These are phyloP conservation scores for Sphagnurus paluster DNA, from an alignment of 1,284 basidiomycete genomes.

Conservation along the genomic window DNA sequence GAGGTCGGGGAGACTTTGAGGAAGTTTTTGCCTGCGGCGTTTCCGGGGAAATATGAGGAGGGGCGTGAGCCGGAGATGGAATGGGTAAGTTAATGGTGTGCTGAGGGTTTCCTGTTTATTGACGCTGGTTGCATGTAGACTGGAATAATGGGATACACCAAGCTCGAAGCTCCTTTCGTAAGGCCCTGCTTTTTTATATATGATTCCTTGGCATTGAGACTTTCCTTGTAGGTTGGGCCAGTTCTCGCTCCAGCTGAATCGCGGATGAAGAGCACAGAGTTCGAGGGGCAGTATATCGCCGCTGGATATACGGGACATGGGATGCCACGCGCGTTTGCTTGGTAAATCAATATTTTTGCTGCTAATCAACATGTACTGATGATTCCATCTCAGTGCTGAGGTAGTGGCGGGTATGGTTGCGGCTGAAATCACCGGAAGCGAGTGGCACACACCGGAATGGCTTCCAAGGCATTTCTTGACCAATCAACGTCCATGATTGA, in stretches of 20 bases:
- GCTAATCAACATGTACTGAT: background rate
- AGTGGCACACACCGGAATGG: conserved; percentile 60
- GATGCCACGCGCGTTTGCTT: conserved; percentile 76
- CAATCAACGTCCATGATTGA: conserved; percentile 8
- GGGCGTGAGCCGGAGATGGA: conserved; percentile 63
- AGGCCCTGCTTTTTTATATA: conserved; percentile 21
- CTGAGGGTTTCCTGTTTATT: background rate
- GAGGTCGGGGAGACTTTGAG: conserved; percentile 50
- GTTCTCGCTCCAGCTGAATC: conserved; percentile 37
- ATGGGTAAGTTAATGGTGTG: conserved; percentile 51
- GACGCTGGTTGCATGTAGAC: conserved; percentile 40
- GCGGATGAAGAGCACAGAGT: conserved; percentile 18
- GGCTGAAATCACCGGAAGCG: conserved; percentile 45
- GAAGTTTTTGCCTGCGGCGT: conserved; percentile 58
- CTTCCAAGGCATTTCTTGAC: conserved; percentile 66
- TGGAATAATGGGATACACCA: conserved; percentile 82
- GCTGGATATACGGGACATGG: conserved; percentile 81
- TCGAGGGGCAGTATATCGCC: conserved; percentile 67
- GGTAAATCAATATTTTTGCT: conserved; percentile 42
- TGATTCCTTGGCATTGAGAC: background rate
- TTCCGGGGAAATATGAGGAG: conserved; percentile 51
- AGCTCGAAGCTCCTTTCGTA: conserved; percentile 67
- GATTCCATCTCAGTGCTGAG: conserved; percentile 52
- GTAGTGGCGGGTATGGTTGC: conserved; percentile 64
- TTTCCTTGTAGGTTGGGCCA: conserved; percentile 58